Base-by-base conservation (phyloP, 2,329 filamentous ascomycete genomes). In the Triangularia setosa region DNA sequence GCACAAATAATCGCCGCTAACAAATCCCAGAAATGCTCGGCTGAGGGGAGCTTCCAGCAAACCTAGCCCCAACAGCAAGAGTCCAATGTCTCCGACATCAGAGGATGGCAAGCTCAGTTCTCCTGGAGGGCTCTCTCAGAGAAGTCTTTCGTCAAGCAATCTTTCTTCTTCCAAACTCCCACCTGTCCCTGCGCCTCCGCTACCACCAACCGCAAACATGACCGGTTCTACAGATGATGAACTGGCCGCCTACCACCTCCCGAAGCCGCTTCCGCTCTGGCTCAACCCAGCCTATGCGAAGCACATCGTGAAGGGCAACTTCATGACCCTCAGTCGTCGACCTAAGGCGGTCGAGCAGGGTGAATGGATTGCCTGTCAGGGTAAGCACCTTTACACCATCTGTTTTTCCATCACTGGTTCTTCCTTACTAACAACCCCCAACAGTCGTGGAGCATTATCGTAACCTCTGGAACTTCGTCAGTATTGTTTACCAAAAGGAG, bases 291-390 rank as follows among this genome's bases (percentile, higher is more conserved):
- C 84, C 65, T 87, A 89, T 72, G 87, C 89, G 64, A 89, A 87
- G 72, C 85, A 93, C 72, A 93, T 93, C 67, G 91, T 95, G 71
- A 94, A 92, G 79, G 92, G 92, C 65, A 96, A 95, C 78, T 95
- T 96, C 75, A 91, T 94, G 87, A 95, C 92, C 5, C 79, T 96
- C 63, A 93, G 91, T 71, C 90, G 90, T 64, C 88, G 91, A 75
- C 92, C 92, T 12, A 90, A 91, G 77, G 90, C 92, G 66, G 89
- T 95, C 56, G 92, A 95, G 72, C 85, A 90, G 72, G 92, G 90
- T 67, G 92, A 96, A 78, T 96, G 92, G 92, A 83, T 95, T 69
- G 91, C 92, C 66, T 90, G 95, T 78, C 92, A 95, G 82, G 87
- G 91, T 93, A 82, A 75, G 78, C 73, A 60, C 24, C 30, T 11